These are phyloP conservation scores for Lipomyces yamanashiensis DNA, from an alignment of 805 yeast species.

Conservation along the genomic window DNA sequence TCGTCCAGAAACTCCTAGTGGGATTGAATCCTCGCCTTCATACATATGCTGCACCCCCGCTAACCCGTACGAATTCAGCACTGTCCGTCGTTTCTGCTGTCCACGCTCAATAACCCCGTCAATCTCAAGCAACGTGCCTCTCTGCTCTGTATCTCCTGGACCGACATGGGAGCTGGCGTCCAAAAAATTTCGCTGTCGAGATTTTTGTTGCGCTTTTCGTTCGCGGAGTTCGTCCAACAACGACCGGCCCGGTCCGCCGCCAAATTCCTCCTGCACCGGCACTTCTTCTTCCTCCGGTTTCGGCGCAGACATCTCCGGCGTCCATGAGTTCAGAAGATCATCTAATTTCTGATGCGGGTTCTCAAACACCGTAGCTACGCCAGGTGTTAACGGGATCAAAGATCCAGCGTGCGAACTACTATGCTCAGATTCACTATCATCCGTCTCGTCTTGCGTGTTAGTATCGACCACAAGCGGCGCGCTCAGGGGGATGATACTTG, in stretches of 20 bases:
- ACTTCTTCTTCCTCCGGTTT: conserved; percentile 3
- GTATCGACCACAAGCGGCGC: conserved; percentile 1
- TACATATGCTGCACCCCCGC: conserved; percentile 4
- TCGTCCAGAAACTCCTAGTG: conserved; percentile 8
- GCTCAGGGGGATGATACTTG: conserved; percentile 2
- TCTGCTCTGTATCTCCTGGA: not conserved
- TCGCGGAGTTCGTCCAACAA: conserved; percentile 23
- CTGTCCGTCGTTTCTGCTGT: conserved; percentile 24
- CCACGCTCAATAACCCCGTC: conserved; percentile 15
- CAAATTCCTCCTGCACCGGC: not conserved
- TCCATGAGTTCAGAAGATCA: conserved; percentile 10
- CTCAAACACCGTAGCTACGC: not conserved
- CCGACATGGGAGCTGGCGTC: not conserved
- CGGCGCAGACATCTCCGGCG: not conserved
- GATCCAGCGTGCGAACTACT: not conserved
- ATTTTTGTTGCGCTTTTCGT: conserved; percentile 19
- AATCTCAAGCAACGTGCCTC: conserved; percentile 17
- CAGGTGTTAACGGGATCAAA: conserved; percentile 13
- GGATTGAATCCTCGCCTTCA: conserved; percentile 16
- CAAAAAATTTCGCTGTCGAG: conserved; percentile 8
- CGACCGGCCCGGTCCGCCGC: conserved; percentile 22
- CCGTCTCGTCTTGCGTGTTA: not conserved
- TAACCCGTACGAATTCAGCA: conserved; percentile 16
- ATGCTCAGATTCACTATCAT: conserved; percentile 1
- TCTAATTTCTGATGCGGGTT: conserved; percentile 28